phyloP scores from a whole-genome alignment of 345 rosid species.

The Mangifera indica region DNA sequence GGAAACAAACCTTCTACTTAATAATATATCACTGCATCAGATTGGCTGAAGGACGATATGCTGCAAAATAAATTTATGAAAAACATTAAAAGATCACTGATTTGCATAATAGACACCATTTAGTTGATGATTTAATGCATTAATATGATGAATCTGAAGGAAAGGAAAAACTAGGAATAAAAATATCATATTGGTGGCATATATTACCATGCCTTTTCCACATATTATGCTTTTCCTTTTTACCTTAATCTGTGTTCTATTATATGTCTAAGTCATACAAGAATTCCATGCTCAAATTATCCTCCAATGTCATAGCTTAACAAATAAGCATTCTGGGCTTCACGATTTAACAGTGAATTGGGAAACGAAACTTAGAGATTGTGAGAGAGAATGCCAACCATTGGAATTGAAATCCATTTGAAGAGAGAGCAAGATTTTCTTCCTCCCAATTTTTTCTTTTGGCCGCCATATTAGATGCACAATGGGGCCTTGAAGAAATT shows the following conservation, averaged over 20 bases:
- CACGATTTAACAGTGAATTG: too few species aligned
- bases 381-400: too few species aligned
- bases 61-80: slow-evolving; percentile 34
- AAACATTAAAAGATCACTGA: slow-evolving; percentile 7
- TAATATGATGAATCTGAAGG: background rate
- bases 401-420: too few species aligned
- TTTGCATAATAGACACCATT: slow-evolving; percentile 3
- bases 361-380: too few species aligned
- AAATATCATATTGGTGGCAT: background rate
- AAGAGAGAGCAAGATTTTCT: too few species aligned
- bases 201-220: background rate
- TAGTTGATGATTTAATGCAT: slow-evolving; percentile 1
- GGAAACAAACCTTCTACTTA: slow-evolving; percentile 23
- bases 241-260: slow-evolving; percentile 92
- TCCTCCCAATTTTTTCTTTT: too few species aligned
- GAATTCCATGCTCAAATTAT: slow-evolving; percentile 65
- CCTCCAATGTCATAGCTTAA: slow-evolving; percentile 67
- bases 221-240: background rate
- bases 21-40: slow-evolving; percentile 18
- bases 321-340: too few species aligned
- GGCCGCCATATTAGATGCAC: too few species aligned
- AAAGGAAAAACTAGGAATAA: background rate
- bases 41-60: slow-evolving; percentile 52
- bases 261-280: slow-evolving; percentile 81
- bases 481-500: too few species aligned